Base-by-base conservation (phyloP, 148 eudicot genomes). In the Camellia granthamiana region DNA sequence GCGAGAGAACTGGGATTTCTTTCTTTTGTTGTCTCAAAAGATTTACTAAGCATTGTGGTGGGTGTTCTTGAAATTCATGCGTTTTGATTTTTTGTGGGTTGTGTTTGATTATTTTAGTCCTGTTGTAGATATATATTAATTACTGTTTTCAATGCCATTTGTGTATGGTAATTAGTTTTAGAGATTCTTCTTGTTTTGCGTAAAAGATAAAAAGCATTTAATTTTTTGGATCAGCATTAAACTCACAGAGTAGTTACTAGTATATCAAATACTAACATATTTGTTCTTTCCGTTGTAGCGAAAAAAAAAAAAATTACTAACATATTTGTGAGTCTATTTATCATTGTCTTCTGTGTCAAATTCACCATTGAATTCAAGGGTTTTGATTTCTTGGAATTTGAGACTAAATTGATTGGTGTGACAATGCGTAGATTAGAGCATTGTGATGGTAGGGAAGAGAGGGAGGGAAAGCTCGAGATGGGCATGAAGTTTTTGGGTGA, bases 351-450 rank as follows among this genome's bases (percentile, higher is more conserved):
- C 9, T 68, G 60, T 60, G 62, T 81, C 47, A 65, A 78, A 73
- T 77, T 69, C 12, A 23, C 16, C 12, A 52, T 46, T 55, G 15
- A 42, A 54, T 14, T 30, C 69, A 43, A 61, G 70, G 80, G 69
- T 72, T 85, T 69, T 78, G 71, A 18, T 21, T 47, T 49, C 51
- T 16, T 38, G 7, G 23, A 72, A 30, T 69, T 74, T 18, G 11
- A 68, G 9, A 58, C 73, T 9, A 19, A 58, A 78, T 73, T 74
- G 78, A 51, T 30, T 78, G 81, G 76, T 81, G 51, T 66, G 38
- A 72, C 72, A 84, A 89, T 90, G 93, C 87, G 95, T 85, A 84
- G 81, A 82, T 58, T 81, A 69, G 89, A 88, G 16, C 78, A 83
- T 23, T 68, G 78, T 80, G 51, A 78, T 80, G 23, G 54, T 14